phyloP scores from a whole-genome alignment of 129 eudicot species.

The Centrapalus pauciflorus region DNA sequence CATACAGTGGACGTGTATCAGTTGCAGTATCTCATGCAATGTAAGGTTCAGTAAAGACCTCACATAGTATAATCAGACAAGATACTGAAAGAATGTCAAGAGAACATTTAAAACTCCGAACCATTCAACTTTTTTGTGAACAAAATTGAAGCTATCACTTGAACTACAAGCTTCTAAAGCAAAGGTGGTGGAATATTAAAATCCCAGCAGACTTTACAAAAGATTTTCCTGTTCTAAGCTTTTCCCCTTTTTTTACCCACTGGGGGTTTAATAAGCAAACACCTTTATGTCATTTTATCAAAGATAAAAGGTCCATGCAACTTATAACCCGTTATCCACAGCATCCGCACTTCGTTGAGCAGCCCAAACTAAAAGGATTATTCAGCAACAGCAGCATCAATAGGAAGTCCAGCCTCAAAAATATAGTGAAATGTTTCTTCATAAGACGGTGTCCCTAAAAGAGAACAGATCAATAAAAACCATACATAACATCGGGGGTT shows the following conservation, averaged over 20 bases:
- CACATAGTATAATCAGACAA: neutral
- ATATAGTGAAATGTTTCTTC: constrained; percentile 17
- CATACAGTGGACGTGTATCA: neutral
- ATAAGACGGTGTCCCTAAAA: constrained; percentile 10
- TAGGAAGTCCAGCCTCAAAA: constrained; percentile 13
- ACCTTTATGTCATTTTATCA: constrained; percentile 7
- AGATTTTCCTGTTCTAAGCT: neutral
- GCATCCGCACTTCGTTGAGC: constrained; percentile 14
- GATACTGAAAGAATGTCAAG: neutral
- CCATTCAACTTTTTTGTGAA: constrained; percentile 1
- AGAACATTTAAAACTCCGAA: neutral
- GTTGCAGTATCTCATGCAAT: neutral
- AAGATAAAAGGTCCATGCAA: constrained; percentile 18
- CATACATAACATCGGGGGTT: no score
- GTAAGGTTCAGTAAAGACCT: neutral
- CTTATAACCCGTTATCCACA: constrained; percentile 7
- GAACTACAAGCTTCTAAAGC: constrained; percentile 4
- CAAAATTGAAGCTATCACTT: constrained; percentile 12
- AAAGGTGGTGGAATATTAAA: neutral
- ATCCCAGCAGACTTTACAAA: constrained; percentile 9
- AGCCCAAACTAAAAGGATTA: constrained; percentile 23
- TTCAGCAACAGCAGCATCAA: constrained; percentile 19
- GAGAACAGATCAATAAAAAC: neutral
- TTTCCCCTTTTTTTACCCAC: neutral
- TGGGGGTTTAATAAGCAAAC: constrained; percentile 8